Evolutionary conservation across 1,284 basidiomycete genomes (phyloP), one percentile per base, ranked within the genome.

Genomic region (Ganoderma lucidum): DNA sequence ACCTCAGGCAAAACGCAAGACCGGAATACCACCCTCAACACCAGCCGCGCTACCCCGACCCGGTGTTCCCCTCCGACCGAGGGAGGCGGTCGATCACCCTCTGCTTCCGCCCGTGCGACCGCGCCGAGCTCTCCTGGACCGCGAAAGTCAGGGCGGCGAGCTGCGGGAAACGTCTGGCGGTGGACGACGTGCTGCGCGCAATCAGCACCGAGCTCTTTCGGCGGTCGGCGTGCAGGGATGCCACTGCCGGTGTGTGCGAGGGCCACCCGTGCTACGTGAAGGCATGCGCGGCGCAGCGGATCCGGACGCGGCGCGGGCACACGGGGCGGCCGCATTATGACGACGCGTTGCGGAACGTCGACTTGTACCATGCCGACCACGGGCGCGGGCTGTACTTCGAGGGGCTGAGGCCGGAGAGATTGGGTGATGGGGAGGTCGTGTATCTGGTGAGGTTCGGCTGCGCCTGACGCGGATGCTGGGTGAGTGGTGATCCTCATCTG

Each of bases 321-420:
- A 55, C 56, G 56, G 6, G 37, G 23, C 9, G 35, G 19, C 51
- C 51, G 53, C 48, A 39, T 9, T 60, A 48, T n/a, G 64, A 48
- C 32, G 64, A 65, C 32, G 42, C 30, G 42, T 48, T 65, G 19
- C 64, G 64, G 64, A 65, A 65, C 32, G 64, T 65, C 30, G 64
- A 65, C 56, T 39, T 65, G 56, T 65, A 60, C 30, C 64, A 65
- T 60, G 23, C 59, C 1, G 64, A 65, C 15, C 9, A 19, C 1
- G 56, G 42, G 28, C 37, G 17, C n/a, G 63, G 41, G 37, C 39
- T 65, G 19, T 65, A 58, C 56, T 65, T 65, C 44, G 37, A 32
- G 23, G 64, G 64, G 14, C 42, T 65, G 19, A 48, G 23, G 42
- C 42, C 32, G 64, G 64, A 65, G 58, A 59, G 32, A 44, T 14